These are phyloP conservation scores for Aechmea fasciata DNA, from an alignment of 176 grass and related monocot genomes.

Conservation along the genomic window DNA sequence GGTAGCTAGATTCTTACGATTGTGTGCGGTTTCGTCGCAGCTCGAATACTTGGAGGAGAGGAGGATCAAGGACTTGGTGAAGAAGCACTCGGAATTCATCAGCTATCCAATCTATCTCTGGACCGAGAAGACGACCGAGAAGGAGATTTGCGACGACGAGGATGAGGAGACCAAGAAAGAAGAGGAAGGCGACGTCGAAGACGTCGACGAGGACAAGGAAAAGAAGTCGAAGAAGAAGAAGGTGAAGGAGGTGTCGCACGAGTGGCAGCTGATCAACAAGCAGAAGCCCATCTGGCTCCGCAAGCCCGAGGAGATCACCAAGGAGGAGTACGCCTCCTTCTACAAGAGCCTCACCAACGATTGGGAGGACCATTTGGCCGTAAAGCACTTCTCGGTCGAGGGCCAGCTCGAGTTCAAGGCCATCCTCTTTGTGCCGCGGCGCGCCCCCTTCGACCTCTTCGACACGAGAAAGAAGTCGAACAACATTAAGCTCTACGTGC, in stretches of 20 bases:
- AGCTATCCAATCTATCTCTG: constrained; percentile 31
- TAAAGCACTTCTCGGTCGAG: constrained; percentile 45
- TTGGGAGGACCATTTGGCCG: constrained; percentile 44
- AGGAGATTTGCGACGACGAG: constrained; percentile 31
- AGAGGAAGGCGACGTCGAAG: constrained; percentile 39
- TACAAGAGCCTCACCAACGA: constrained; percentile 48
- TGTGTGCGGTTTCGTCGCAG: constrained; percentile 4
- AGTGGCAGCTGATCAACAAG: constrained; percentile 39
- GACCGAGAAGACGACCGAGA: constrained; percentile 39
- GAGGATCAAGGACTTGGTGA: constrained; percentile 31
- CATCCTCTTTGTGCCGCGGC: constrained; percentile 31
- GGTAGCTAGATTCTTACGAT: neutral
- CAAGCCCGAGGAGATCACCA: constrained; percentile 39
- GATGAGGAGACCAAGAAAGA: constrained; percentile 36
- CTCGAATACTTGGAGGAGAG: constrained; percentile 32
- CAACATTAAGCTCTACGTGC: constrained; percentile 41
- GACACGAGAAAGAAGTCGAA: constrained; percentile 39
- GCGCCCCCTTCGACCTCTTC: constrained; percentile 40
- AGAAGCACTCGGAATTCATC: constrained; percentile 39
- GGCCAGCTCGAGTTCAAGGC: constrained; percentile 49
- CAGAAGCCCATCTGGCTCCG: constrained; percentile 46
- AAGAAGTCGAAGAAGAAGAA: constrained; percentile 36
- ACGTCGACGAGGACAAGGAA: constrained; percentile 38
- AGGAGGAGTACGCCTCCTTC: constrained; percentile 37
- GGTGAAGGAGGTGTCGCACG: constrained; percentile 33